Conservation (phyloP, 768 basidiomycete species). For the Leccinellum luteum region DNA sequence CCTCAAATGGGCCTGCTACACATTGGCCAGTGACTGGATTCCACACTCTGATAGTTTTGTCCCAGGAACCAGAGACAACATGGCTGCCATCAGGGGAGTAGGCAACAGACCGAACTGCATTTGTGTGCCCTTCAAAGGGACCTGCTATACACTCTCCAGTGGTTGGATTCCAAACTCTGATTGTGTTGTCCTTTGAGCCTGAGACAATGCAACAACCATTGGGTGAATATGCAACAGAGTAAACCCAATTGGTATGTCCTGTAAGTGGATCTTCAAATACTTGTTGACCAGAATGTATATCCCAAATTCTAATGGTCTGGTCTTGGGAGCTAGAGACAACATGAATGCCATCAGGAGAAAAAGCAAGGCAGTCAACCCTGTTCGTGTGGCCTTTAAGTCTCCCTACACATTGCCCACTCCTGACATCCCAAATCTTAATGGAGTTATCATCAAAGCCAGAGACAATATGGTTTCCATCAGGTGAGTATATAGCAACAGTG, state of each 20-base stretch:
- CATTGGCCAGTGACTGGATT: constrained; percentile 10
- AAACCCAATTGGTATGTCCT: constrained; percentile 9
- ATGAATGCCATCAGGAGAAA: constrained; percentile 16
- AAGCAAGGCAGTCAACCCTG: not conserved
- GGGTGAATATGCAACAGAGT: constrained; percentile 24
- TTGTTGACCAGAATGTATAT: constrained; percentile 12
- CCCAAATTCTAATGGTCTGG: constrained; percentile 5
- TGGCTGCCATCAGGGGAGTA: constrained; percentile 22
- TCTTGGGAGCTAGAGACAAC: constrained; percentile 11
- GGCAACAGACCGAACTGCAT: constrained; percentile 15
- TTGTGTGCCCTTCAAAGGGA: constrained; percentile 19
- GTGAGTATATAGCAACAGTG: constrained; percentile 13
- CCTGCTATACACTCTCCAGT: constrained; percentile 14
- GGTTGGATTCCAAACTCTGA: constrained; percentile 23
- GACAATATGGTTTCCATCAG: constrained; percentile 19
- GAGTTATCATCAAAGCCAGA: constrained; percentile 7
- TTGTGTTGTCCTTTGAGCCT: constrained; percentile 20
- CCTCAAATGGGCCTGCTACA: constrained; percentile 19
- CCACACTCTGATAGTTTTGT: constrained; percentile 26
- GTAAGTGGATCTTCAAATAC: not conserved
- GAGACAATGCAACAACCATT: constrained; percentile 24
- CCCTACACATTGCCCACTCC: not conserved
- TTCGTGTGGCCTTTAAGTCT: constrained; percentile 5
- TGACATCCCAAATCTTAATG: constrained; percentile 9
- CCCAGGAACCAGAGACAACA: constrained; percentile 25